Evolutionary conservation across 805 yeast species (phyloP), one percentile per base, ranked within the genome.

Genomic region (Millerozyma miso): DNA sequence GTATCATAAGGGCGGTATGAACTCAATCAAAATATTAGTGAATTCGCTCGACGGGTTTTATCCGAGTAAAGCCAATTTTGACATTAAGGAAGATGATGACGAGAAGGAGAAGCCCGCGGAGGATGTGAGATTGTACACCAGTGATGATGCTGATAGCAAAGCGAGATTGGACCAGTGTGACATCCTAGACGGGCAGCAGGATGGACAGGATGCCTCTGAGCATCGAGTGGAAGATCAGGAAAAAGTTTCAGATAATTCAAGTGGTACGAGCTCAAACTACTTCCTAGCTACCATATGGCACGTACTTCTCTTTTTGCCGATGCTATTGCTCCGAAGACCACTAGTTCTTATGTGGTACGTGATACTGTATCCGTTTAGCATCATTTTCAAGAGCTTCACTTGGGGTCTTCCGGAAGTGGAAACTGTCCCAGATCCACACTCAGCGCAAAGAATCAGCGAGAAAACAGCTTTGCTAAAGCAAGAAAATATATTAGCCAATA

Each of bases 301-400:
- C 3, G 39, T 33, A 13, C 16, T 42, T 8, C 39, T 75, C 26
- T 79, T 75, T 46, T 38, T 79, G 1, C 83, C 85, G 6, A 72
- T 76, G 46, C 50, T 71, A 33, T 40, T 82, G 4, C 48, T 83
- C 3, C 47, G 76, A n/a, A 73, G 71, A 43, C 89, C 90, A 2
- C 43, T 79, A 13, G 46, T 63, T 3, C 65, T 73, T 38, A 35
- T 74, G 1, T 72, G 85, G 76, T 69, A 64, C 39, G 46, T 82
- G n/a, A 43, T 77, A 4, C 71, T 81, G 1, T 78, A 73, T 52
- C 90, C 90, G 0, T 60, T 81, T 46, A 65, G 63, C 14, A 59
- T 71, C 43, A 52, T 77, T 14, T 54, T 79, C 20, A 40, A 10
- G 17, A 23, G 29, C 29, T 23, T 23, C 29, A 23, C 29, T 7